Evolutionary conservation across 257 asterid genomes (phyloP).

Genomic region (Solanum bulbocastanum): DNA sequence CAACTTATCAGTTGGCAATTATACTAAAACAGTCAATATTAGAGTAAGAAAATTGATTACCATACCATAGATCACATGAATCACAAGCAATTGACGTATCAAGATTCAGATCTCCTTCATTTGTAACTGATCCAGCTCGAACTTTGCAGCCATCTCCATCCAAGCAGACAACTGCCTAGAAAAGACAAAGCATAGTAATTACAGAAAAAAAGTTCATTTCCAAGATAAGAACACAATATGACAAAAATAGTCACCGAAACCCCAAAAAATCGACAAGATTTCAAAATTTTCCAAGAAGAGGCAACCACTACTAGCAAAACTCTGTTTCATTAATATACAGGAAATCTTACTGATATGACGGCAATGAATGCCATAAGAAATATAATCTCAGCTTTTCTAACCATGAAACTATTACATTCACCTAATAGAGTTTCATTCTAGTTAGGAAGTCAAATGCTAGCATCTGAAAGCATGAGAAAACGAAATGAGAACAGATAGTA

Average conservation of each 20-base stretch:
- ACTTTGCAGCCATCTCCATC: slow-evolving; percentile 92
- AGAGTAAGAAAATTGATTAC: slow-evolving; percentile 6
- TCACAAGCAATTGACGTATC: slow-evolving; percentile 99
- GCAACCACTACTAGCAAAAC: background rate
- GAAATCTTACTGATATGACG: background rate
- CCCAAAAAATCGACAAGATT: background rate
- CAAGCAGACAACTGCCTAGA: slow-evolving; percentile 96
- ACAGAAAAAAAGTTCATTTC: slow-evolving; percentile 7
- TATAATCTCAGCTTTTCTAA: background rate
- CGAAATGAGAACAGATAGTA: background rate
- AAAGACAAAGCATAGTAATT: slow-evolving; percentile 28
- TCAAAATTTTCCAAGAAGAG: background rate
- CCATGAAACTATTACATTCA: background rate
- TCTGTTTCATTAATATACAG: background rate
- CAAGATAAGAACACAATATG: background rate
- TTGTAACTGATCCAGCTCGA: slow-evolving; percentile 52
- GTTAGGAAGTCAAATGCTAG: background rate
- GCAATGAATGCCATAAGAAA: background rate
- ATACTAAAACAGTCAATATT: background rate
- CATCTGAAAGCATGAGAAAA: background rate
- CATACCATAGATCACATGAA: slow-evolving; percentile 95
- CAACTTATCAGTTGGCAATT: background rate
- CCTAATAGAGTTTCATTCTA: background rate
- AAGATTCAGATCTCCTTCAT: slow-evolving; percentile 65
- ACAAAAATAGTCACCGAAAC: background rate